These are phyloP conservation scores for Trametes polyzona DNA, from an alignment of 1,284 basidiomycete species.

Conservation along the genomic window DNA sequence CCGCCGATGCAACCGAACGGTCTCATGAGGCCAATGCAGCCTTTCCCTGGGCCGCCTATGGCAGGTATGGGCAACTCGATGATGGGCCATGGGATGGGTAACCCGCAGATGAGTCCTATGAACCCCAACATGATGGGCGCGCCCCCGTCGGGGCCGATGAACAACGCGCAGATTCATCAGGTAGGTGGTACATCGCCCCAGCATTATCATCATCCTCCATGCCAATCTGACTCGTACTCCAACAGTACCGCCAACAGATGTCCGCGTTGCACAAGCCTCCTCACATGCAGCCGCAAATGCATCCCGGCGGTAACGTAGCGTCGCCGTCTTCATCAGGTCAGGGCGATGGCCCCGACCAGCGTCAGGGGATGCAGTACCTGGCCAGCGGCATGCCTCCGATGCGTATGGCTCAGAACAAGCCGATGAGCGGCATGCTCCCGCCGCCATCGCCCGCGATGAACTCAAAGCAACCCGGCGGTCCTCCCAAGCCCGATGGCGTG, in stretches of 20 bases:
- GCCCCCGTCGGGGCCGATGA: conserved; percentile 35
- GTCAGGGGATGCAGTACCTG: conserved; percentile 13
- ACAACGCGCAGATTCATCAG: conserved; percentile 39
- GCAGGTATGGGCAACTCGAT: conserved; percentile 26
- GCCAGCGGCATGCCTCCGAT: conserved; percentile 21
- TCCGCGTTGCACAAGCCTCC: conserved; percentile 38
- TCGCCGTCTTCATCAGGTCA: conserved; percentile 28
- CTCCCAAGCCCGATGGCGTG: conserved; percentile 32
- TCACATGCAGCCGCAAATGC: conserved; percentile 27
- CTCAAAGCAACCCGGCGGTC: conserved; percentile 29
- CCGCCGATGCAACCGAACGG: conserved; percentile 28
- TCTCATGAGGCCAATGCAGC: conserved; percentile 30
- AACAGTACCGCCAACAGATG: conserved; percentile 43
- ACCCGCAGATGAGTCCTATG: conserved; percentile 29
- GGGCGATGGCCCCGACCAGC: conserved; percentile 11
- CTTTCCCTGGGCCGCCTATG: conserved; percentile 35
- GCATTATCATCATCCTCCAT: background rate
- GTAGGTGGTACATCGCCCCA: conserved; percentile 21
- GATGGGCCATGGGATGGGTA: conserved; percentile 26
- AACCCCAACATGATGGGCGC: conserved; percentile 34
- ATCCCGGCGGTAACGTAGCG: conserved; percentile 23
- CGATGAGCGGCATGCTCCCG: conserved; percentile 51
- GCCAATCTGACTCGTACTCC: conserved; percentile 22
- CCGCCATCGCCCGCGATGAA: conserved; percentile 48
- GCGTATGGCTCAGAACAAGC: conserved; percentile 40